Base-by-base conservation (phyloP, 2,329 filamentous ascomycete genomes). In the Neonectria ditissima region DNA sequence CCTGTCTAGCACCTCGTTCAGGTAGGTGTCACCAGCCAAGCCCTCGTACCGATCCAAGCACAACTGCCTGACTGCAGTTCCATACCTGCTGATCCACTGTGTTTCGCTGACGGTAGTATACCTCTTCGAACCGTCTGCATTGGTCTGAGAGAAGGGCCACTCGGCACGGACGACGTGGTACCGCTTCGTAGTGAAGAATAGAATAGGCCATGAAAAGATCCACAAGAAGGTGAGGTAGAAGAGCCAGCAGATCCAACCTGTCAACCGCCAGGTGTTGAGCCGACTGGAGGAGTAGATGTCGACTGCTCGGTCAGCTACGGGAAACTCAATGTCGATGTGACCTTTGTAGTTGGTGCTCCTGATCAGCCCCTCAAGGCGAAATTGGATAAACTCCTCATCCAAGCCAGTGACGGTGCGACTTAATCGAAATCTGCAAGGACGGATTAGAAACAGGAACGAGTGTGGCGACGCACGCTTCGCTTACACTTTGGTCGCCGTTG, bases 191-290 rank as follows among this genome's bases (percentile, higher is more conserved):
- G 50, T 48, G 16, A 71, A 68, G 26, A 71, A 70, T 0, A 71
- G 56, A 1, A 68, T 5, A 11, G 69, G 69, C 69, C 69, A 71
- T 2, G 69, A 58, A n/a, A 71, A 66, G 24, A 71, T 71, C 69
- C 69, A 71, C 0, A 71, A 47, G 6, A 71, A 71, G 0, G 62
- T 71, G 1, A 71, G 60, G 4, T 71, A 71, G 10, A 71, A 70
- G 22, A 71, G 5, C 69, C 69, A 71, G 13, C 67, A 50, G n/a
- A 71, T 62, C 69, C 69, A 71, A 3, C n/a, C 14, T 5, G 55
- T 68, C 22, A 71, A 28, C 1, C 69, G 54, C 69, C 67, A 68
- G 0, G n/a, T 63, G 9, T 71, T 71, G 1, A 71, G 60, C 1
- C 55, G 47, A 5, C 56, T 68, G 2, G 67, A 61, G 0, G 69